Percentiles rank a stretch among this genome's conserved stretches.
Conservation (phyloP, 2,329 filamentous ascomycete genomes). For the Penicillium expansum region DNA sequence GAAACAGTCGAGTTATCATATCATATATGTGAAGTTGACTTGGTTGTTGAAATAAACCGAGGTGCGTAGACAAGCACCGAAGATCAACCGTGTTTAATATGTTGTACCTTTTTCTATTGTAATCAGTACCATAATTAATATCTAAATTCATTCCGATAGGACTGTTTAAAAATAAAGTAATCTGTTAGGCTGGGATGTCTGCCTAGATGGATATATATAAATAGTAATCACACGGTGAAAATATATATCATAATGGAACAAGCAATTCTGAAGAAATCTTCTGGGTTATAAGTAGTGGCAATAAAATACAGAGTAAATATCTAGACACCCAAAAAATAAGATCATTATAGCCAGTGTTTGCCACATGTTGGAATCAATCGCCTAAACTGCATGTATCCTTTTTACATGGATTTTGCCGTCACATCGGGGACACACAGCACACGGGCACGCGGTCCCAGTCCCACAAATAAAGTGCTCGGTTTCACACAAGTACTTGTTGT, state of each 20-base stretch:
- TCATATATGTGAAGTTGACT: background rate
- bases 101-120: background rate
- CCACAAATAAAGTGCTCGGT: background rate
- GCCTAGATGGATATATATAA: background rate
- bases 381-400: constrained; percentile 2
- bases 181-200: no score
- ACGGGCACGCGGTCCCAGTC: background rate
- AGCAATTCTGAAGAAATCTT: background rate
- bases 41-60: background rate
- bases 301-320: background rate
- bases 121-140: background rate
- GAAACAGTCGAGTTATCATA: background rate
- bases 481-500: background rate
- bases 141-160: background rate
- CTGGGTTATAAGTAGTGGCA: background rate
- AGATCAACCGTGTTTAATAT: background rate
- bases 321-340: background rate
- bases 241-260: background rate
- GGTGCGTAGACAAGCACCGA: background rate
- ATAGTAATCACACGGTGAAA: background rate
- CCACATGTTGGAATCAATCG: background rate
- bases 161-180: background rate
- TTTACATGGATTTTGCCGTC: background rate
- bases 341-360: background rate
- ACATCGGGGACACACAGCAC: background rate